Evolutionary conservation across 1,284 basidiomycete species (phyloP), one percentile per base, ranked within the genome.

Genomic region (Heterobasidion irregulare): DNA sequence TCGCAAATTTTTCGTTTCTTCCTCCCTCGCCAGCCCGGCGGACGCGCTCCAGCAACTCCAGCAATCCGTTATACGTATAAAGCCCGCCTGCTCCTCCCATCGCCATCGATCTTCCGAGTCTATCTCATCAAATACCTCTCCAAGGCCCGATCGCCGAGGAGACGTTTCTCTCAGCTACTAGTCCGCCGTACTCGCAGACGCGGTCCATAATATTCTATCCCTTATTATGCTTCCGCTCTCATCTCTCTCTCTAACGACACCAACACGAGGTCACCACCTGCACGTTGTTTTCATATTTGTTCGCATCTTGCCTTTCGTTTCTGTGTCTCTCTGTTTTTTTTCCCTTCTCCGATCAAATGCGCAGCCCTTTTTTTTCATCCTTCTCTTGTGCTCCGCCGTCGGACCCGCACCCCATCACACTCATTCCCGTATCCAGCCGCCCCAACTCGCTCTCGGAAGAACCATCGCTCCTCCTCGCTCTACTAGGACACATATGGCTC

Each of bases 221-320:
- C 38, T 41, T 7, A 56, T 57, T 26, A 26, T 26, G 4, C 26
- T 26, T 53, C 55, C 55, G 53, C 54, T 52, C 52, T 47, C 53
- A 10, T 19, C 44, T 53, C 57, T 57, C 56, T 53, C 41, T 53
- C 57, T 55, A 54, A 7, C 34, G 9, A 34, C 15, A 18, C 36
- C 32, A 10, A n/a, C 54, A 53, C 48, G 56, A 57, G 56, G 59
- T 59, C 52, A 51, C 49, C 52, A 49, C 55, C 58, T 44, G 13
- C 49, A 55, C 48, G 48, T 52, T 43, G 18, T 36, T 47, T 52
- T 50, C 51, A 50, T 51, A 16, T 26, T 26, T 26, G 16, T 9
- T 12, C 19, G 8, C 35, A 19, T 33, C 33, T n/a, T 50, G 33
- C 44, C 41, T 41, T n/a, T 34, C 44, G 43, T 34, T 43, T 38